Base-by-base conservation (phyloP, 805 yeast species). In the Komagataella pseudopastoris region DNA sequence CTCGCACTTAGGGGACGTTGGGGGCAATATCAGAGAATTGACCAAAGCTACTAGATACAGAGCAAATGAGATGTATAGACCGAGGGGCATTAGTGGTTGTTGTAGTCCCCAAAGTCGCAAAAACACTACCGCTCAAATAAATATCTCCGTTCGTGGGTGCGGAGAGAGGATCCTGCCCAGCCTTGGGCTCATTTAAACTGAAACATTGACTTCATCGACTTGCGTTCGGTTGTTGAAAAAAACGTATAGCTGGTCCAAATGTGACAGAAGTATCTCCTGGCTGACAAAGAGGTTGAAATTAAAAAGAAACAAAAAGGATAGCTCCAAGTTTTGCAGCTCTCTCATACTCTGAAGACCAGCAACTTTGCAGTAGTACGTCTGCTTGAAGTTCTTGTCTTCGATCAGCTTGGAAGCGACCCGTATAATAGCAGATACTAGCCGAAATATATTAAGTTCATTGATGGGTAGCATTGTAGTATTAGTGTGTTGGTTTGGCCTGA, bases 331-430 rank as follows among this genome's bases (percentile, higher is more conserved):
- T 55, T 66, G 63, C 51, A 73, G 57, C 50, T 73, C 78, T 4
- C 60, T 59, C 7, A 63, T 58, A 48, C 64, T 66, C 46, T 64
- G 68, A n/a, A 73, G 63, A 2, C 78, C 78, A 3, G 71, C 69
- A n/a, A 73, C 69, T 44, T 67, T 68, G 46, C 77, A 74, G 54
- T 69, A 73, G 48, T 67, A 66, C 30, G 58, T 59, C 50, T 71
- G 77, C 49, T 67, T 69, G 56, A 64, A 73, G 56, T 72, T 69
- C 47, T 72, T 65, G 55, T 73, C 78, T 54, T 73, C 78, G 23
- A 72, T 60, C 43, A 68, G 59, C 54, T 73, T 73, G 22, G 65
- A 63, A 45, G 75, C 63, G 22, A 74, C 60, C 45, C 78, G 58
- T 14, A 72, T 53, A 44, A 63, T 60, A 2, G 75, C 68, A 52